Conservation (phyloP, 768 basidiomycete genomes). For the Suillus cothurnatus region DNA sequence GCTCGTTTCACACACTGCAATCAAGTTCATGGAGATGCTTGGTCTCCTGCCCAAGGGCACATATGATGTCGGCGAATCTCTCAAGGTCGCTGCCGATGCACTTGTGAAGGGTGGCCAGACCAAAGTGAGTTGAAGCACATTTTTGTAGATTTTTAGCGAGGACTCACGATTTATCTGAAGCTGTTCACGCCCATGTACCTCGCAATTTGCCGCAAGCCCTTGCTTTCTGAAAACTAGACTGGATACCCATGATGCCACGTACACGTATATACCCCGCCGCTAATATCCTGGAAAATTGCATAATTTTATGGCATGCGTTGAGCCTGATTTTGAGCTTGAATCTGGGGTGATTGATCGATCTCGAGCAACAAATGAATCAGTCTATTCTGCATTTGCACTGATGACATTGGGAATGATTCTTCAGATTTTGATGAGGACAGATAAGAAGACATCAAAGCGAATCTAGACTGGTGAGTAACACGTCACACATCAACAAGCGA, state of each 20-base stretch:
- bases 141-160: background rate
- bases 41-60: constrained; percentile 92
- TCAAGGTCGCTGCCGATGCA: constrained; percentile 79
- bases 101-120: constrained; percentile 84
- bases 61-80: constrained; percentile 81
- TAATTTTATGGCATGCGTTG: background rate
- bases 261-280: constrained; percentile 6
- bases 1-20: constrained; percentile 77
- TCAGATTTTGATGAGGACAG: constrained; percentile 19
- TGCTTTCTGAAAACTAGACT: constrained; percentile 9
- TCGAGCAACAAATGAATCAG: background rate
- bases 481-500: constrained; percentile 6
- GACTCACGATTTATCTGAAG: constrained; percentile 39
- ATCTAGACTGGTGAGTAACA: constrained; percentile 21
- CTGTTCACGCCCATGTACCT: constrained; percentile 90
- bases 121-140: constrained; percentile 55
- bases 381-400: background rate
- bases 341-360: background rate
- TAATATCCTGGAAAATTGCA: constrained; percentile 8
- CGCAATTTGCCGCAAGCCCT: constrained; percentile 61
- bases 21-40: constrained; percentile 76
- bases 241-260: background rate
- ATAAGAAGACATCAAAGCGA: background rate
- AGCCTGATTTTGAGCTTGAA: background rate
- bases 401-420: constrained; percentile 22